Evolutionary conservation across 2,329 filamentous ascomycete genomes (phyloP).

Genomic region (Xylariales sp.): DNA sequence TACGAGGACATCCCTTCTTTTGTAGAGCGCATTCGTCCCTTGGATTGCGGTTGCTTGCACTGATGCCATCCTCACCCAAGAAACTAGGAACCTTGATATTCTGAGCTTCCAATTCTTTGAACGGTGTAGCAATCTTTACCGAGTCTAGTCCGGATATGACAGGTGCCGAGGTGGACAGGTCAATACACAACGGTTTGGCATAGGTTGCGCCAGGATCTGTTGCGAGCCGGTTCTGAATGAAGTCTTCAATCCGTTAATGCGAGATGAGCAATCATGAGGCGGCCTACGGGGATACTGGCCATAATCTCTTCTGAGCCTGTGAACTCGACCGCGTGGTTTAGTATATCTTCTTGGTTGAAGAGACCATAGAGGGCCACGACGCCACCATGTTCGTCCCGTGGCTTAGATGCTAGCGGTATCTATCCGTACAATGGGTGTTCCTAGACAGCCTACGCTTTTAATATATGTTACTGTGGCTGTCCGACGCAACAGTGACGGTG

Average conservation of each 20-base stretch:
- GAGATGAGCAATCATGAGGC: constrained; percentile 68
- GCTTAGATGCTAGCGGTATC: constrained; percentile 85
- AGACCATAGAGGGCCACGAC: constrained; percentile 84
- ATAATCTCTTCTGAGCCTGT: constrained; percentile 75
- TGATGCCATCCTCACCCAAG: constrained; percentile 80
- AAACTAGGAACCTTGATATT: constrained; percentile 76
- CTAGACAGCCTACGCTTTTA: no score
- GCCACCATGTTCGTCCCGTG: constrained; percentile 81
- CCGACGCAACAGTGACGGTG: constrained; percentile 73
- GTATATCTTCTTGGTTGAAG: constrained; percentile 83
- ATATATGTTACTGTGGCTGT: constrained; percentile 81
- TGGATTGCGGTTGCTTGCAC: constrained; percentile 86
- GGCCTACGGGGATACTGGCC: constrained; percentile 61
- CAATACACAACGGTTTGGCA: constrained; percentile 75
- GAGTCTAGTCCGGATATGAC: constrained; percentile 86
- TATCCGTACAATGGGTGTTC: constrained; percentile 78
- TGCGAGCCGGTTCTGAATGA: constrained; percentile 60
- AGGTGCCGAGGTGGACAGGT: constrained; percentile 78
- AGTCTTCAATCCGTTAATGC: constrained; percentile 67
- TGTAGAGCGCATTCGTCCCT: constrained; percentile 92
- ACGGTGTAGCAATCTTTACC: constrained; percentile 78
- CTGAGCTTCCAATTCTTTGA: constrained; percentile 66
- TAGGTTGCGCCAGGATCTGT: constrained; percentile 78
- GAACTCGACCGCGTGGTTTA: constrained; percentile 91
- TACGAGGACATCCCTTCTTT: constrained; percentile 81